A percentile compares a stretch with the other conserved stretches of the same genome.
These are phyloP conservation scores for Medicago lupulina DNA, from an alignment of 306 rosid genomes.

Conservation along the genomic window DNA sequence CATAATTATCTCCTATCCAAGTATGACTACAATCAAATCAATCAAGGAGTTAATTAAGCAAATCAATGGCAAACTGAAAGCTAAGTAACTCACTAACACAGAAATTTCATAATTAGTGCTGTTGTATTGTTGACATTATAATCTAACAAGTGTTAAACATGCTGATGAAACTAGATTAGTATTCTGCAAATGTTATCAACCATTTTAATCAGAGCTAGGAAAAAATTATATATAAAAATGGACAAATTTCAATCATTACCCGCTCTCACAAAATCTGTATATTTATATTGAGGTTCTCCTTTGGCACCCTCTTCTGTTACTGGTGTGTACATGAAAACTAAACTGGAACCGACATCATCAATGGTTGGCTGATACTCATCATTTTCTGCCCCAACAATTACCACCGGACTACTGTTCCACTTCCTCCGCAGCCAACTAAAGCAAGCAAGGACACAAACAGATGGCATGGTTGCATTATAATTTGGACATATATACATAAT, in stretches of 20 bases:
- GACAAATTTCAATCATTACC: conserved; percentile 55
- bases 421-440: conserved; percentile 95
- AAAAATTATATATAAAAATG: conserved; percentile 29
- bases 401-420: conserved; percentile 95
- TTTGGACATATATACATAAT: conserved; percentile 8
- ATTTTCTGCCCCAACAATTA: conserved; percentile 91
- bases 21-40: conserved; percentile 17
- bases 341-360: conserved; percentile 92
- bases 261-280: conserved; percentile 91
- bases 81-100: conserved; percentile 11
- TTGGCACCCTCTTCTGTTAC: conserved; percentile 94
- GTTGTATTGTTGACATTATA: background rate
- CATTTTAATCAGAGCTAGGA: conserved; percentile 27
- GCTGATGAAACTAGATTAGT: conserved; percentile 12
- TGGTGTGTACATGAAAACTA: conserved; percentile 98
- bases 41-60: background rate
- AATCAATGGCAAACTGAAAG: conserved; percentile 12
- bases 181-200: conserved; percentile 17
- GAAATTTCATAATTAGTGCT: background rate
- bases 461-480: conserved; percentile 31
- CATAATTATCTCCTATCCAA: background rate
- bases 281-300: conserved; percentile 95
- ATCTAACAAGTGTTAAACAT: conserved; percentile 20
- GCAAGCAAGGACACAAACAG: conserved; percentile 35
- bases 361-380: conserved; percentile 76